Base-by-base conservation (phyloP, 306 rosid species). In the Morella rubra region DNA sequence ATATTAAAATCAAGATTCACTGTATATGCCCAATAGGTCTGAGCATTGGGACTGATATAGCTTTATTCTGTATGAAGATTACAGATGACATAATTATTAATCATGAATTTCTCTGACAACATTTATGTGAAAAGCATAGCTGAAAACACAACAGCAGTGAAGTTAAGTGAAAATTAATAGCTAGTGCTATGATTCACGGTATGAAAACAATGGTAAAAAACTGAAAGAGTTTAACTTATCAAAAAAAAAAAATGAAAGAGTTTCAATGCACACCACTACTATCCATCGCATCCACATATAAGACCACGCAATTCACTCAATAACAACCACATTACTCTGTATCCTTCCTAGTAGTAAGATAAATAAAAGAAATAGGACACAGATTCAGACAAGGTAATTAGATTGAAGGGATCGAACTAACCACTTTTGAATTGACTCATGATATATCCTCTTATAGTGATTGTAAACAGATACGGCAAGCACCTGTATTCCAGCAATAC, bases 381-480 rank as follows among this genome's bases (percentile, higher is more conserved):
- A 60, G 5, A 73, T 9, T 32, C 60, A 50, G 27, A 72, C 16
- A 20, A 71, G 50, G 22, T 27, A 59, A 1, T 72, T 45, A 61
- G 4, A 49, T 51, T 73, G 74, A 76, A 76, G 79, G 64, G 70
- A 83, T 20, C 76, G 69, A 69, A 81, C 94, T 82, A 82, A 90
- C 93, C 95, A 88, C 81, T 81, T 92, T 42, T 85, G 82, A 47
- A 77, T 59, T 6, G 90, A 77, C 75, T 96, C 99, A 59, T 88
- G 85, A 73, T 81, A 79, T 71, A 96, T 81, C 67, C 99, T 91
- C 92, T 92, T 91, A 76, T 96, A 96, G 77, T 96, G 98, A 85
- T 96, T 96, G 90, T 92, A 96, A 67, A 96, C 99, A 51, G 98
- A 97, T 84, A 96, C 97, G 59, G 99, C 84, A 60, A 96, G 93